Evolutionary conservation across 805 yeast species (phyloP), one percentile per base, ranked within the genome.

Genomic region (Saturnispora diversa): DNA sequence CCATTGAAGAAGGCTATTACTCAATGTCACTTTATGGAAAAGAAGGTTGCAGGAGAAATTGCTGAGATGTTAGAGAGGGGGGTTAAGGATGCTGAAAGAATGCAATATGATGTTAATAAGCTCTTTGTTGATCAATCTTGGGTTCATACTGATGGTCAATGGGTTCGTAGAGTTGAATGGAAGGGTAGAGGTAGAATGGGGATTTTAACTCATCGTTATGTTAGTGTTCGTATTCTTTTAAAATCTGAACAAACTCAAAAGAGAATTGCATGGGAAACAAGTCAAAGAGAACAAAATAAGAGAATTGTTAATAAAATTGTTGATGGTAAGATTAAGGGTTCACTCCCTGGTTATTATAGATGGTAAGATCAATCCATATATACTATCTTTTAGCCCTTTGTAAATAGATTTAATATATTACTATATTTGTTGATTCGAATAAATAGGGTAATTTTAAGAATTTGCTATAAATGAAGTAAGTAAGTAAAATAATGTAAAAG

Each of bases 121-220:
- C 59, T 87, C 31, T 84, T 80, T 52, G 72, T 90, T 42, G 75
- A 80, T 32, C 84, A 84, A 54, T 75, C 87, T 44, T 90, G 97
- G 97, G 78, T 78, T 21, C 97, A 96, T 31, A 78, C 87, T 43
- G 97, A 90, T 60, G 95, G 95, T 16, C 55, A 63, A 38, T 77
- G 82, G 79, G 53, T 56, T 22, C 80, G 75, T 59, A 73, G 92
- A 58, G 61, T 77, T 8, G 96, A 90, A 51, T 70, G 72, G 56
- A 87, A 86, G 65, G 95, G 92, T 48, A 78, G 97, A 66, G 96
- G 96, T 48, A 76, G 95, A 60, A 69, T 74, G 16, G 97, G 97
- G 57, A 63, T 84, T 43, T 72, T 83, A 37, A 72, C 69, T 24
- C 92, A 84, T 54, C 77, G 83, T 45, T 82, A 74, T 58, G 78